phyloP scores from a whole-genome alignment of 176 grass and related monocot genomes.

The Triticum timopheevii region DNA sequence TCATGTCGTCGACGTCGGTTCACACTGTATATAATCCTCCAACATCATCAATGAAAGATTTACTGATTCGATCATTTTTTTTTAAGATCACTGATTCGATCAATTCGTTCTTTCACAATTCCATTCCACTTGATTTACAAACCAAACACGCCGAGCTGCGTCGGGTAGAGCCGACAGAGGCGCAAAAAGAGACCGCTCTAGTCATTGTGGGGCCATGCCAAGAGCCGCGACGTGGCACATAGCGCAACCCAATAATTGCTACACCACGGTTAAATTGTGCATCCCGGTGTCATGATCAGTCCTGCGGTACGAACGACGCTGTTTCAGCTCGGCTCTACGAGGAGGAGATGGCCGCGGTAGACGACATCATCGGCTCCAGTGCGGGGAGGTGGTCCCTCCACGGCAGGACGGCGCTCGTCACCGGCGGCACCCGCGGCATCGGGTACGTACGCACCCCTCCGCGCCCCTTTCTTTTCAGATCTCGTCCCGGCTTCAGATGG shows the following conservation, averaged over 20 bases:
- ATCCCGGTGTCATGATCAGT: not conserved
- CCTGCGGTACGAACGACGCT: not conserved
- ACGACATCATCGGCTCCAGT: not conserved
- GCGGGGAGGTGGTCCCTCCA: not conserved
- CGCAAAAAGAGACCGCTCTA: too few species aligned
- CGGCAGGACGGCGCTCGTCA: slow-evolving; percentile 2
- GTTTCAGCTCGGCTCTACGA: not conserved
- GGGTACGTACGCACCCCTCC: not conserved
- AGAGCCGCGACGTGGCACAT: not conserved
- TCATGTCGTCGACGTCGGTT: too few species aligned
- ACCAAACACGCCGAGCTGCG: too few species aligned
- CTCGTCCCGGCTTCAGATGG: not conserved
- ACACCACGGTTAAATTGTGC: not conserved
- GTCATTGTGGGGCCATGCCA: not conserved
- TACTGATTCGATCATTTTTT: too few species aligned
- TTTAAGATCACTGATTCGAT: too few species aligned
- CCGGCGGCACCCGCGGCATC: slow-evolving; percentile 14
- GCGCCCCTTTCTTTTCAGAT: not conserved
- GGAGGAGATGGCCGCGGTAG: not conserved
- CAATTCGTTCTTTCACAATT: too few species aligned
- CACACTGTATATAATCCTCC: too few species aligned
- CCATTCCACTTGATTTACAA: too few species aligned
- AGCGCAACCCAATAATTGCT: not conserved
- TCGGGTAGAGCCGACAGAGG: too few species aligned
- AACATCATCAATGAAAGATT: too few species aligned